Conservation (phyloP, 129 eudicot species). For the Chrysanthemum lavandulifolium region DNA sequence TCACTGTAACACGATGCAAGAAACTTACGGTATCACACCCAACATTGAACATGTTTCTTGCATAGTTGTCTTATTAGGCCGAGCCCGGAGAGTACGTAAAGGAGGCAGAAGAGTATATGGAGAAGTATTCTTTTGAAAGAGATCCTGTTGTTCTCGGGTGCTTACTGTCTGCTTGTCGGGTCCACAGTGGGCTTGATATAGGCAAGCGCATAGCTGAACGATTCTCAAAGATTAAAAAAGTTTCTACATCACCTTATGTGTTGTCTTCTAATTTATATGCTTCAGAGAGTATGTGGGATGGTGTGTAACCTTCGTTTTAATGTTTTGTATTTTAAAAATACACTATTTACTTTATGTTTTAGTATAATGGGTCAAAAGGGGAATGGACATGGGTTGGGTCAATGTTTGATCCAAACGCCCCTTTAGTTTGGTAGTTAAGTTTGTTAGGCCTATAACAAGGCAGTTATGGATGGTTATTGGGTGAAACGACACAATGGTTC, state of each 20-base stretch:
- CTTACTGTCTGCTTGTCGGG: constrained; percentile 61
- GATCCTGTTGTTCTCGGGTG: constrained; percentile 72
- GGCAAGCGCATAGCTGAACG: constrained; percentile 54
- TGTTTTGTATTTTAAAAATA: too few relatives aligned
- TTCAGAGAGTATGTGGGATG: constrained; percentile 62
- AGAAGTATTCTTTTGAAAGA: constrained; percentile 41
- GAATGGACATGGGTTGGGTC: too few relatives aligned
- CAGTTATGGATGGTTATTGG: too few relatives aligned
- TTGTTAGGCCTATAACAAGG: too few relatives aligned
- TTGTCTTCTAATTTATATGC: constrained; percentile 72
- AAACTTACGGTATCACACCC: constrained; percentile 54
- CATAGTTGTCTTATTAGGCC: constrained; percentile 69
- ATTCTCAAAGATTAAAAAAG: constrained; percentile 49
- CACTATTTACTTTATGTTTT: too few relatives aligned
- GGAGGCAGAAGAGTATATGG: constrained; percentile 64
- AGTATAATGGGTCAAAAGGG: too few relatives aligned
- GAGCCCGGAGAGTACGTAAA: constrained; percentile 49
- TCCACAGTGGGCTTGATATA: constrained; percentile 50
- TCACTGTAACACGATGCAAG: constrained; percentile 46
- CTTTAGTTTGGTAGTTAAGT: too few relatives aligned
- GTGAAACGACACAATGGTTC: too few relatives aligned
- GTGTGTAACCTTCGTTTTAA: too few relatives aligned
- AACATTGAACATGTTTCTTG: constrained; percentile 72
- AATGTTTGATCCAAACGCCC: too few relatives aligned
- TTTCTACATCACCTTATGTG: constrained; percentile 71